Evolutionary conservation across 257 asterid species (phyloP), one percentile per base, ranked within the genome.

Genomic region (Penstemon barbatus): DNA sequence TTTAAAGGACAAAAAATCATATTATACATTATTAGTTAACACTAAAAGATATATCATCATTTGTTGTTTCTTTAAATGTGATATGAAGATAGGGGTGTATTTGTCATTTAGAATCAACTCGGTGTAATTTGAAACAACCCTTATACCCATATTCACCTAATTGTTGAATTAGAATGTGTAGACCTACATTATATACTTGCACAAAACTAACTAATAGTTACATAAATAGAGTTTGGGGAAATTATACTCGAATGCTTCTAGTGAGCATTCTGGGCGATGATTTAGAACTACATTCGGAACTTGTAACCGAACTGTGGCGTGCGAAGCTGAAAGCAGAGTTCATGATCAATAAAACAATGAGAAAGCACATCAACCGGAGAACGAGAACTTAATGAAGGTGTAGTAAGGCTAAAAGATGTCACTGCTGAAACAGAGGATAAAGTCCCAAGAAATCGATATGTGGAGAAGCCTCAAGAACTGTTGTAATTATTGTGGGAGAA

Each of bases 251-350:
- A 4, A n/a, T 59, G 8, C 36, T 67, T 56, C 89, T 90, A 5
- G 92, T 91, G 19, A 85, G 97, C 92, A 73, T 93, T 72, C 77
- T 90, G 59, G 88, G 89, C 0, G 91, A 90, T 8, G 96, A 93
- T 62, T 57, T 89, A 12, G 75, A 85, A 37, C 40, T 93, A 53
- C 96, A 77, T 0, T 89, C 95, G 3, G 95, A 88, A 58, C 45
- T 87, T 3, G 92, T 63, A 37, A 87, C 87, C 44, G 96, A 93
- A 70, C 74, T 93, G 61, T 92, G 97, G 97, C 81, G 52, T 46
- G 95, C 96, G 7, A 80, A 81, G 72, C 36, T 90, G 75, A 89
- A 93, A 73, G 91, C 99, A 0, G 97, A 88, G 73, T 74, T 75
- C 52, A 73, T 77, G 86, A 71, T 88, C 70, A 78, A 88, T 25